Base-by-base conservation (phyloP, 345 rosid genomes). In the Aquilaria yunnanensis region DNA sequence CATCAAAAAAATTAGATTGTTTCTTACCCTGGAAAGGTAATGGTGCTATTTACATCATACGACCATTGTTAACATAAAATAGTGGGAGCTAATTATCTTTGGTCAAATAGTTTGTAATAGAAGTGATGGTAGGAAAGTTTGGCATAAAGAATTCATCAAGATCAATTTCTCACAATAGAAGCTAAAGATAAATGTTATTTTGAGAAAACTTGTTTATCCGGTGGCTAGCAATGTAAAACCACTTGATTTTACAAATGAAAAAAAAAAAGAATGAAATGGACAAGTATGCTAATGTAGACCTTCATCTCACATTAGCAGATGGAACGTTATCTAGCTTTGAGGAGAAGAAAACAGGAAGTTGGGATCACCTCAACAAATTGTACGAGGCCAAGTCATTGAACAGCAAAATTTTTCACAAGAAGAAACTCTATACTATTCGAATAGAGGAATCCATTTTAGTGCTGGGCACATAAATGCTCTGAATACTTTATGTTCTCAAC, bases 331-430 rank as follows among this genome's bases (percentile, higher is more conserved):
- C 49, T 6, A 46, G 49, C 12, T 7, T 46, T 46, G 12, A 7
- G 12, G 49, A 46, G 49, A 46, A n/a, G n/a, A 10, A 6, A 23
- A 23, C 1, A 23, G 23, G 23, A 23, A 23, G 23, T 23, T 51
- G 54, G 54, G 8, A 10, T 16, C 7, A 7, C 12, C 12, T 51
- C 54, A 51, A 5, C 54, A 51, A 51, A 12, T 51, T 51, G 54
- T 51, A 51, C 14, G 54, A 51, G 54, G 54, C 14, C 54, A 51
- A 51, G 54, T 51, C 54, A 51, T 16, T 51, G 12, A 13, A 51
- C 4, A 51, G n/a, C 13, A 51, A n/a, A 51, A 51, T 51, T 10
- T 51, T 51, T n/a, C n/a, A 10, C n/a, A 51, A 51, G 54, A 51
- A 5, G 54, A 51, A 12, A 51, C 54, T 51, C 13, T 51, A 51